Percentiles rank a stretch among this genome's conserved stretches.
These are phyloP conservation scores for Pichia sporocuriosa DNA, from an alignment of 805 yeast genomes.

Conservation along the genomic window DNA sequence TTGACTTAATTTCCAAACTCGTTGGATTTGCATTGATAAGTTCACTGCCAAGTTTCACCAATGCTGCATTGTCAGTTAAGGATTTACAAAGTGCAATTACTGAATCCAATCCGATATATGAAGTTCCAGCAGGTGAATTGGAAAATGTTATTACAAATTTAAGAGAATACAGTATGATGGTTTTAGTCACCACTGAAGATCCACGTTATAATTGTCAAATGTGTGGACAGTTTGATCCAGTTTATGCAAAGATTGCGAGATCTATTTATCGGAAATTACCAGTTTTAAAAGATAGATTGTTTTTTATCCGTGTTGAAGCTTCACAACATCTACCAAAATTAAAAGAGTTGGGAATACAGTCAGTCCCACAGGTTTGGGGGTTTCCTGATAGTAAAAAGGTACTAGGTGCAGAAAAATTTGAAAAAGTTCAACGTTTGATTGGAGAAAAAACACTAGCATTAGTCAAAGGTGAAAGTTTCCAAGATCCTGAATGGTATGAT, in stretches of 20 bases:
- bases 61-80: conserved; percentile 5
- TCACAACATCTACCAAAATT: conserved; percentile 36
- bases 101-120: conserved; percentile 5
- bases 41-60: background rate
- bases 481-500: conserved; percentile 7
- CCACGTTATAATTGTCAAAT: conserved; percentile 38
- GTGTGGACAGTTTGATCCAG: conserved; percentile 40
- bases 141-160: conserved; percentile 36
- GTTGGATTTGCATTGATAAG: background rate
- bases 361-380: conserved; percentile 65
- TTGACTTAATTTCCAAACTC: background rate
- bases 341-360: conserved; percentile 34
- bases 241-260: conserved; percentile 35
- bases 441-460: background rate
- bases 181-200: conserved; percentile 46
- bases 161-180: conserved; percentile 44
- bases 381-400: conserved; percentile 35
- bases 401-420: conserved; percentile 7
- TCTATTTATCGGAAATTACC: conserved; percentile 41
- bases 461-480: conserved; percentile 2
- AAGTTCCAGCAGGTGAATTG: conserved; percentile 36
- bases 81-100: background rate
- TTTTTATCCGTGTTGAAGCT: conserved; percentile 47
- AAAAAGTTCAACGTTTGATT: conserved; percentile 1
- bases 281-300: conserved; percentile 32